Base-by-base conservation (phyloP, 2,329 filamentous ascomycete species). In the Cladophialophora yegresii region DNA sequence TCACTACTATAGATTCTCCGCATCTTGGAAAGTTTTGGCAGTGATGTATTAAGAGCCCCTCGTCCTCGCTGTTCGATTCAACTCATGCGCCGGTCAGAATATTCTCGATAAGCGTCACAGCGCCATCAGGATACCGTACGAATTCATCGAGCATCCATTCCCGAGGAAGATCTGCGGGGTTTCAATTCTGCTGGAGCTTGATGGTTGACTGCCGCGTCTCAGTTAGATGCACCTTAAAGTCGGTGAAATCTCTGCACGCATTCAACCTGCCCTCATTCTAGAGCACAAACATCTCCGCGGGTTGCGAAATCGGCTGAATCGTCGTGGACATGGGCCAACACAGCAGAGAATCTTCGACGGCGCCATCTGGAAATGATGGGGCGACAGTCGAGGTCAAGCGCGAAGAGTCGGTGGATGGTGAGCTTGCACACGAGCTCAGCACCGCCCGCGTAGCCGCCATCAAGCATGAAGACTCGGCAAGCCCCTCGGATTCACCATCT, bases 361-460 rank as follows among this genome's bases (percentile, higher is more conserved):
- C 43, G 26, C 53, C 63, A 28, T 63, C 63, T 62, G 49, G 33
- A 59, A 61, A 63, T 64, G 68, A 71, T 33, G 63, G 62, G 32
- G 56, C 57, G 57, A 61, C 61, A 10, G 56, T 66, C 55, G 59
- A 66, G 47, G 54, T 72, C 62, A 72, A 72, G 60, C 68, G 43
- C 13, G 69, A 70, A 54, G 58, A 54, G 45, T 67, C 62, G 43
- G 64, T 58, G 43, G 61, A 66, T 32, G 61, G 50, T 45, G 63
- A 68, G 54, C 56, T 62, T 33, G 63, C 58, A 20, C 60, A 67
- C 13, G 66, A 70, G 54, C 58, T 68, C 54, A 66, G 50, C 49
- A 63, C 56, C 28, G 49, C 57, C 36, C 59, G 61, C 62, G 60
- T 69, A 62, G 65, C 62, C 47, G 36, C 63, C 30, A 57, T 69